A percentile compares a stretch with the other conserved stretches of the same genome.
Evolutionary conservation across 768 basidiomycete species (phyloP).

Genomic region (Suillus lakei): DNA sequence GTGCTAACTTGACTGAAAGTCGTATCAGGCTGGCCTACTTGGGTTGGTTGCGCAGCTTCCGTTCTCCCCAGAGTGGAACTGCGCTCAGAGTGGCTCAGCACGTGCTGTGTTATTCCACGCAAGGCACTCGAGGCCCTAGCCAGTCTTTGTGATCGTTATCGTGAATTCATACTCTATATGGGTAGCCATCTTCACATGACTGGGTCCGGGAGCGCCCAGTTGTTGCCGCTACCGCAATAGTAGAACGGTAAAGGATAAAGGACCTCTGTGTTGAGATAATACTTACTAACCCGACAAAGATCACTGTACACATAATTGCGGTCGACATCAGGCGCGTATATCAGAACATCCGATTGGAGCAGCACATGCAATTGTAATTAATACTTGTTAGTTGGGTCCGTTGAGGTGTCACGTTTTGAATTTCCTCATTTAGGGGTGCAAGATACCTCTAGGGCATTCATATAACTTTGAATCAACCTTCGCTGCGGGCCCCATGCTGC

Average conservation of each 20-base stretch:
- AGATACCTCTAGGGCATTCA: neutral
- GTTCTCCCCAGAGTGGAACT: neutral
- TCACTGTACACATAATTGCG: neutral
- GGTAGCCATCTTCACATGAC: neutral
- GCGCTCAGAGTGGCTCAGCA: neutral
- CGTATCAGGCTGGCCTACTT: neutral
- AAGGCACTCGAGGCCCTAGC: neutral
- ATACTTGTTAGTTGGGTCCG: neutral
- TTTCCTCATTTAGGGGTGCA: neutral
- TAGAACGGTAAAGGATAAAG: neutral
- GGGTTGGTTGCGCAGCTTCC: neutral
- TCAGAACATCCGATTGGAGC: neutral
- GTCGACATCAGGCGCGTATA: neutral
- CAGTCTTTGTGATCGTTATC: neutral
- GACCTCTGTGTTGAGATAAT: neutral
- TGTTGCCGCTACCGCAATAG: neutral
- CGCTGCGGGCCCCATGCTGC: neutral
- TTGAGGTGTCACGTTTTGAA: neutral
- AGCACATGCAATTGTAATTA: neutral
- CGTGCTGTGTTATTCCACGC: neutral
- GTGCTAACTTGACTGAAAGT: neutral
- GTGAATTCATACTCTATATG: neutral
- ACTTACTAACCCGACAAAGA: neutral
- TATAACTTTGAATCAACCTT: neutral
- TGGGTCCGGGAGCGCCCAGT: neutral